These are phyloP conservation scores for Penicillium sp. DNA, from an alignment of 2,329 filamentous ascomycete species.

Conservation along the genomic window DNA sequence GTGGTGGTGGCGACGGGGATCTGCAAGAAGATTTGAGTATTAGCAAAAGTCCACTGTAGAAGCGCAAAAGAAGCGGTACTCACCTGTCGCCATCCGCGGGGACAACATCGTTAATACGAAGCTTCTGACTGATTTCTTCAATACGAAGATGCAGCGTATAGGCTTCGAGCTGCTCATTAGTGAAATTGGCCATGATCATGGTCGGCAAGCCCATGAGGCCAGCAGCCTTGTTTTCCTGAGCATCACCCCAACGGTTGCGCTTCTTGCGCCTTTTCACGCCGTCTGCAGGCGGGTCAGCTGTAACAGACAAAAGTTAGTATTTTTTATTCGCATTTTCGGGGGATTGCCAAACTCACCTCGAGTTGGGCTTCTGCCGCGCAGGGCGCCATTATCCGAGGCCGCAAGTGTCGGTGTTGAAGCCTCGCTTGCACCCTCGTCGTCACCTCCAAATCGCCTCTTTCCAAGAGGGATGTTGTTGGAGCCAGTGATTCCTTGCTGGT, in stretches of 20 bases:
- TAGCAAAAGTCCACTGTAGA: slow-evolving; percentile 17
- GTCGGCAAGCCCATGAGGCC: slow-evolving; percentile 96
- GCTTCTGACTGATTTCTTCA: slow-evolving; percentile 98
- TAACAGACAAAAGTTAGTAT: neutral
- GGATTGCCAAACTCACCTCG: slow-evolving; percentile 55
- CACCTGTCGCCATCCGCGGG: slow-evolving; percentile 94
- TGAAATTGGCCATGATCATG: slow-evolving; percentile 96
- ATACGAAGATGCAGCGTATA: slow-evolving; percentile 96
- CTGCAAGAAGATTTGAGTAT: slow-evolving; percentile 45
- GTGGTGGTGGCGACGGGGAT: slow-evolving; percentile 90
- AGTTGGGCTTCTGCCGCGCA: slow-evolving; percentile 90
- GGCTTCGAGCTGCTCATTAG: slow-evolving; percentile 93
- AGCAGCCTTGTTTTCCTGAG: slow-evolving; percentile 95
- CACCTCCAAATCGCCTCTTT: slow-evolving; percentile 72
- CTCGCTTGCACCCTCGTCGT: slow-evolving; percentile 50
- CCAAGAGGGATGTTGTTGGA: slow-evolving; percentile 98
- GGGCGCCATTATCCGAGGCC: slow-evolving; percentile 49
- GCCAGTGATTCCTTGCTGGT: slow-evolving; percentile 76
- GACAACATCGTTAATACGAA: slow-evolving; percentile 98
- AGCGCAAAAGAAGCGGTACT: slow-evolving; percentile 31
- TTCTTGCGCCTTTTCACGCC: slow-evolving; percentile 90
- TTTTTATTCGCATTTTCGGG: neutral
- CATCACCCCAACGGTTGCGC: slow-evolving; percentile 97
- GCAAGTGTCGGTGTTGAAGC: slow-evolving; percentile 45
- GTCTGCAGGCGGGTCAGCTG: slow-evolving; percentile 57